Evolutionary conservation across 352 stramenopile genomes (phyloP).

Genomic region (Globisporangium spiculum): DNA sequence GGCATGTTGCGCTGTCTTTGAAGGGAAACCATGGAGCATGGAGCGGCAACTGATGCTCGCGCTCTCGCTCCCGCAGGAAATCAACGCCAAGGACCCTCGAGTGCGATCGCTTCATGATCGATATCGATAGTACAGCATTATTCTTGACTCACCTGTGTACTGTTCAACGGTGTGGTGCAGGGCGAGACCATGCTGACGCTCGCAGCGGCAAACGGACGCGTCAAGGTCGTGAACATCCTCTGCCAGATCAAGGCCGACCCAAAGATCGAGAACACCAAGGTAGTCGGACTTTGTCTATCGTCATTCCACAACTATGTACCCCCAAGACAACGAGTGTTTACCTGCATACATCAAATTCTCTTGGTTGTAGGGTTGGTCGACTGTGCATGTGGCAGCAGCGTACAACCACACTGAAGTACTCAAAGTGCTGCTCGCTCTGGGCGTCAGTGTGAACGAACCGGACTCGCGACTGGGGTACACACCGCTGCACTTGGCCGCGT

Average conservation of each 20-base stretch:
- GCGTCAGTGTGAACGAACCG: slow-evolving; percentile 39
- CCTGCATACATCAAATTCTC: no score
- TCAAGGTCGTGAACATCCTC: slow-evolving; percentile 52
- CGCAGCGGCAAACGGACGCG: slow-evolving; percentile 42
- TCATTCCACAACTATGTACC: not conserved
- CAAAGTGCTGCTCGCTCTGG: slow-evolving; percentile 38
- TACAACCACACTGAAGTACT: slow-evolving; percentile 53
- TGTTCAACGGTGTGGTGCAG: slow-evolving; percentile 22
- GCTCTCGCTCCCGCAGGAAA: slow-evolving; percentile 54
- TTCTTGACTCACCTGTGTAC: not conserved
- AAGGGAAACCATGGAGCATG: slow-evolving; percentile 31
- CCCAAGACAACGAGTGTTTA: no score
- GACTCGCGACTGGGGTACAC: slow-evolving; percentile 57
- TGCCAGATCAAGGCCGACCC: slow-evolving; percentile 66
- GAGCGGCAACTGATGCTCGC: slow-evolving; percentile 56
- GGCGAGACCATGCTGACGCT: slow-evolving; percentile 76
- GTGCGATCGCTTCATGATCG: slow-evolving; percentile 19
- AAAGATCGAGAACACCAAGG: slow-evolving; percentile 60
- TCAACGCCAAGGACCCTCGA: slow-evolving; percentile 55
- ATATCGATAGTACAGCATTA: not conserved
- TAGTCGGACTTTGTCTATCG: slow-evolving; percentile 2
- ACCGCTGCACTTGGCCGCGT: slow-evolving; percentile 52
- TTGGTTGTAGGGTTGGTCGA: slow-evolving; percentile 44
- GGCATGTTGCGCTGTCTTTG: slow-evolving; percentile 37
- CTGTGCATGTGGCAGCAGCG: slow-evolving; percentile 52